These are phyloP conservation scores for Ceratocystis variospora DNA, from an alignment of 2,329 filamentous ascomycete genomes.

Conservation along the genomic window DNA sequence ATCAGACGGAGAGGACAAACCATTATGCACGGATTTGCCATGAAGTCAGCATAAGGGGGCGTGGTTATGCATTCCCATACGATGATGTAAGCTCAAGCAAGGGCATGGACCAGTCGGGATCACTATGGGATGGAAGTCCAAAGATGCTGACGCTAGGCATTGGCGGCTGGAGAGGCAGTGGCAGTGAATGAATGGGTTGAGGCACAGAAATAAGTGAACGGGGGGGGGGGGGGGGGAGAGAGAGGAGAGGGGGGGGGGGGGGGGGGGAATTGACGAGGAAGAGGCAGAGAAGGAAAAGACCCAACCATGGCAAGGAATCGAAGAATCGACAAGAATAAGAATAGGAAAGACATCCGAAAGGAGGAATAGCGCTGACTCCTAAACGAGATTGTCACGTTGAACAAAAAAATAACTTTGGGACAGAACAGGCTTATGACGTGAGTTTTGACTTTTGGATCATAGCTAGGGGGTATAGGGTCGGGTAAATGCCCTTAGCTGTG, in stretches of 20 bases:
- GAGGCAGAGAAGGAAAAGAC: background rate
- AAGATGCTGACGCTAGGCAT: constrained; percentile 42
- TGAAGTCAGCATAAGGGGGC: constrained; percentile 41
- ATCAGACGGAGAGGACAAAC: constrained; percentile 43
- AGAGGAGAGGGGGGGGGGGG: background rate
- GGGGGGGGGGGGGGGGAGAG: background rate
- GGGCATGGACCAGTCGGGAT: constrained; percentile 47
- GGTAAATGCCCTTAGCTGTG: no score
- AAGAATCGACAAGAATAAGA: background rate
- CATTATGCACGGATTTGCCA: constrained; percentile 55
- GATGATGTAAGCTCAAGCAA: constrained; percentile 50
- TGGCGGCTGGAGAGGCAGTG: constrained; percentile 29
- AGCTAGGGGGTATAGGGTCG: no score
- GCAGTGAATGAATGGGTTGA: no score
- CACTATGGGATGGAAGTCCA: constrained; percentile 44
- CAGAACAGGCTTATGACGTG: background rate
- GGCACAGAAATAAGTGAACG: background rate
- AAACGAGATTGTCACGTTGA: background rate
- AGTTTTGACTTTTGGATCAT: background rate
- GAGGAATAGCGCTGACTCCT: background rate
- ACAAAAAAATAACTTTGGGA: background rate
- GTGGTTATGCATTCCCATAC: constrained; percentile 58
- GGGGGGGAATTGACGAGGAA: background rate
- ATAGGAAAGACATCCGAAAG: background rate
- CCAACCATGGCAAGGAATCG: background rate